Conservation (phyloP, 495 filamentous ascomycete genomes). For the Pseudomonodictys pantanalensis region DNA sequence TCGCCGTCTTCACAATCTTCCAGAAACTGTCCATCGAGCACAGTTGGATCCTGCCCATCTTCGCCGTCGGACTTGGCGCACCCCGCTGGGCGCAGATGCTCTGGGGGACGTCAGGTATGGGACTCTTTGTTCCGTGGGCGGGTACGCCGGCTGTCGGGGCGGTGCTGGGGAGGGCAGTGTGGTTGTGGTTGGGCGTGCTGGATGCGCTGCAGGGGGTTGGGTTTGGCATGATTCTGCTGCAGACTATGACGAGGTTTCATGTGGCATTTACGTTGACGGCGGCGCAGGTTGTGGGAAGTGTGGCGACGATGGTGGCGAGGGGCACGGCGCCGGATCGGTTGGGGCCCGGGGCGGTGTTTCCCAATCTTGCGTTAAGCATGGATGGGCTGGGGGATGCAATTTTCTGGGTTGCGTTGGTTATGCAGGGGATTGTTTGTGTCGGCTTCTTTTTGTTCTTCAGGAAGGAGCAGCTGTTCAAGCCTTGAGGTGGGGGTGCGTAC, state of each 20-base stretch:
- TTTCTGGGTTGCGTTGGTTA: slow-evolving; percentile 65
- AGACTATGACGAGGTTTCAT: slow-evolving; percentile 61
- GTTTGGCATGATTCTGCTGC: slow-evolving; percentile 62
- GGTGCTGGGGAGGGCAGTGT: slow-evolving; percentile 53
- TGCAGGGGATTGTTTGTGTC: slow-evolving; percentile 62
- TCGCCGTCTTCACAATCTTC: slow-evolving; percentile 49
- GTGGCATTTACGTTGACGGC: slow-evolving; percentile 54
- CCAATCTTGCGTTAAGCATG: slow-evolving; percentile 51
- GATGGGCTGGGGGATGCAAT: slow-evolving; percentile 54
- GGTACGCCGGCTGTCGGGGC: slow-evolving; percentile 50
- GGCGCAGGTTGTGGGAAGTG: slow-evolving; percentile 55
- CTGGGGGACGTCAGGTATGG: slow-evolving; percentile 59
- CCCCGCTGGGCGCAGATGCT: slow-evolving; percentile 66
- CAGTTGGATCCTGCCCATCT: slow-evolving; percentile 64
- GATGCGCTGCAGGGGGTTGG: slow-evolving; percentile 62
- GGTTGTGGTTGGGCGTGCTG: slow-evolving; percentile 52
- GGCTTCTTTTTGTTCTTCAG: slow-evolving; percentile 70
- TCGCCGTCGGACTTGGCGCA: slow-evolving; percentile 61
- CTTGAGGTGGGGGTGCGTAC: slow-evolving; percentile 31
- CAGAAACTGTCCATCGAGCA: slow-evolving; percentile 52
- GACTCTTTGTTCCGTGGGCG: slow-evolving; percentile 60
- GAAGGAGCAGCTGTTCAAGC: slow-evolving; percentile 69
- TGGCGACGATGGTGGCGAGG: slow-evolving; percentile 57
- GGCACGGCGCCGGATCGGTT: slow-evolving; percentile 57
- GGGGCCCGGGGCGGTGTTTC: slow-evolving; percentile 64